These are phyloP conservation scores for Trichoderma sp. DNA, from an alignment of 2,329 filamentous ascomycete species.

Conservation along the genomic window DNA sequence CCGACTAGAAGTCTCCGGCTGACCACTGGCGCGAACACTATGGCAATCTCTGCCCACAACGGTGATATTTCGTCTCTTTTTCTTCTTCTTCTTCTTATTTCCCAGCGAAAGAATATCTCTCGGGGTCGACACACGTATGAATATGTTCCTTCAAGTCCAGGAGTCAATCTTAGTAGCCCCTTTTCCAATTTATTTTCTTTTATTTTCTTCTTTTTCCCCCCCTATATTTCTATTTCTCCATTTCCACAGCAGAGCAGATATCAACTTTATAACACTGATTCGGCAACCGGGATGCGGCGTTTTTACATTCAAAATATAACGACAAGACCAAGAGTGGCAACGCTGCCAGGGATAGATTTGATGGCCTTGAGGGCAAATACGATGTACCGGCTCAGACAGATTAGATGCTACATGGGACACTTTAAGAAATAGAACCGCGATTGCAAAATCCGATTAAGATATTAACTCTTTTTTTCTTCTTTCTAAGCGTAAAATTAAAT, in stretches of 20 bases:
- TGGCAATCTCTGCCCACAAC: conserved; percentile 7
- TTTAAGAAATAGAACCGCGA: background rate
- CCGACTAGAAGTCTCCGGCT: conserved; percentile 30
- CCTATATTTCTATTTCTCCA: background rate
- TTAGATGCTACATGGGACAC: background rate
- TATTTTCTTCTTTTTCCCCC: background rate
- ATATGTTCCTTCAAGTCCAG: background rate
- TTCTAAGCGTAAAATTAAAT: background rate
- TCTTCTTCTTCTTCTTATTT: background rate
- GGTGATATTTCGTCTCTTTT: background rate
- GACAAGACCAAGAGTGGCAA: background rate
- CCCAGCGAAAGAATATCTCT: background rate
- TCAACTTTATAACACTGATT: background rate
- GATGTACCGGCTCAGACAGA: background rate
- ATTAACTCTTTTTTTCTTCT: background rate
- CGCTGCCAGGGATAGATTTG: background rate
- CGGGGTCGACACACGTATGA: background rate
- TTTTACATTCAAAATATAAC: background rate
- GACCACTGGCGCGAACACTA: conserved; percentile 28
- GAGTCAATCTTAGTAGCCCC: too few relatives aligned
- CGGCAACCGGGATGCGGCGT: background rate
- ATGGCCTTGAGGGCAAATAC: background rate
- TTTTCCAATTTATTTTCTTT: background rate
- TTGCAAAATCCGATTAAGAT: background rate
- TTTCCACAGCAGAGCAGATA: background rate